Conservation (phyloP, 179 eudicot genomes). For the Silene vulgaris region DNA sequence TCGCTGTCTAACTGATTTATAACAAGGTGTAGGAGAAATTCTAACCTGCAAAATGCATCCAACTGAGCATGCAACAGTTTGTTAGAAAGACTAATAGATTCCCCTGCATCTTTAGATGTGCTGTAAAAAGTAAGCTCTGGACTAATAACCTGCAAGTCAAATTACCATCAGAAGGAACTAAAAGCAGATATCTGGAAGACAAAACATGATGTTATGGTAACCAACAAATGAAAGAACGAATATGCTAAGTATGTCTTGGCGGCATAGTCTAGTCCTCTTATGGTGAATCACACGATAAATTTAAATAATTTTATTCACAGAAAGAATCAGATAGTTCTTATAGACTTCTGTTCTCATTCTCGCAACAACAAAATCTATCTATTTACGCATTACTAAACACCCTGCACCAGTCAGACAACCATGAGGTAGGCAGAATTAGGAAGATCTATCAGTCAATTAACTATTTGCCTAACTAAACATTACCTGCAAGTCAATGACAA, state of each 20-base stretch:
- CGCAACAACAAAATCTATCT: neutral
- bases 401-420: conserved; percentile 8
- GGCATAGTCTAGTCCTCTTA: neutral
- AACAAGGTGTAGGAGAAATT: neutral
- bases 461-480: conserved; percentile 3
- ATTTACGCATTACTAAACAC: neutral
- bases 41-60: conserved; percentile 90
- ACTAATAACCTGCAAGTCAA: conserved; percentile 69
- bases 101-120: conserved; percentile 64
- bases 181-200: neutral
- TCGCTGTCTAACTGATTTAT: conserved; percentile 10
- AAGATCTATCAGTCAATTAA: neutral
- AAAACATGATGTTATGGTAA: neutral
- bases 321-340: neutral
- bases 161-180: conserved; percentile 15
- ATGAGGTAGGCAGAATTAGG: neutral
- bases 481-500: conserved; percentile 74
- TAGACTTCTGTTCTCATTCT: neutral
- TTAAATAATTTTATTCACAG: neutral
- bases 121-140: conserved; percentile 95
- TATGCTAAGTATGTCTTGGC: neutral
- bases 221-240: neutral
- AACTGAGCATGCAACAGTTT: conserved; percentile 85
- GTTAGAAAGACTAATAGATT: conserved; percentile 58
- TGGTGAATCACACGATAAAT: neutral